Evolutionary conservation across 805 yeast genomes (phyloP).

Genomic region (Limtongozyma cylindracea): DNA sequence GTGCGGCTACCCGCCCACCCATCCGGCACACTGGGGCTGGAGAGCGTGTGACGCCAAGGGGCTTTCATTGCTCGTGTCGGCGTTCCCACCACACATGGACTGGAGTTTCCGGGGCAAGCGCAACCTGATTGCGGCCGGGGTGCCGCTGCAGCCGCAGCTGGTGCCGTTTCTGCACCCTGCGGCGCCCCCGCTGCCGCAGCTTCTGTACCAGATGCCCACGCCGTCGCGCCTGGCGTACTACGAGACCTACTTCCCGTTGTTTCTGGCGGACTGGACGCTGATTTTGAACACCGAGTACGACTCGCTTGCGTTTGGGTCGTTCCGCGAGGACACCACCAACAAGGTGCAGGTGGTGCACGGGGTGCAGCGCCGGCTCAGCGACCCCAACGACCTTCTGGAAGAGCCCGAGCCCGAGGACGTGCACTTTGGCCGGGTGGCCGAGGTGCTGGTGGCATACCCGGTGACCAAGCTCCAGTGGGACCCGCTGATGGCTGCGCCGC

Average conservation of each 20-base stretch:
- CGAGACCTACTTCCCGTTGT: too few species aligned
- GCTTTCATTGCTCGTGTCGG: too few species aligned
- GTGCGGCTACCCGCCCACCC: too few species aligned
- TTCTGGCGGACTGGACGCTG: too few species aligned
- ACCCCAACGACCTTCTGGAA: slow-evolving; percentile 2
- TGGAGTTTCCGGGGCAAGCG: too few species aligned
- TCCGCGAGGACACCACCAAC: slow-evolving; percentile 55
- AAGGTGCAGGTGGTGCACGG: slow-evolving; percentile 24
- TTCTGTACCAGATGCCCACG: slow-evolving; percentile 13
- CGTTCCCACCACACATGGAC: too few species aligned
- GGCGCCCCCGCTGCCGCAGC: slow-evolving; percentile 9
- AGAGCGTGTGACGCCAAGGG: too few species aligned
- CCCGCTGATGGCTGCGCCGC: slow-evolving; percentile 17
- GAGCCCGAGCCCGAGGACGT: slow-evolving; percentile 4
- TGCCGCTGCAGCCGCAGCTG: too few species aligned
- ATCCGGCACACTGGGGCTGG: too few species aligned
- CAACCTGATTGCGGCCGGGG: too few species aligned
- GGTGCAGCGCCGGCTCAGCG: slow-evolving; percentile 5
- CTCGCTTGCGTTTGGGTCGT: slow-evolving; percentile 45
- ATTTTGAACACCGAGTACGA: slow-evolving; percentile 11
- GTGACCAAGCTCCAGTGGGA: slow-evolving; percentile 59
- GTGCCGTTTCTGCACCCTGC: too few species aligned
- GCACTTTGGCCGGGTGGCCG: slow-evolving; percentile 22
- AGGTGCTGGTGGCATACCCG: slow-evolving; percentile 34
- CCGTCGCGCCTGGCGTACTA: too few species aligned